Evolutionary conservation across 1,284 basidiomycete species (phyloP).

Genomic region (Pseudozyma thailandica): DNA sequence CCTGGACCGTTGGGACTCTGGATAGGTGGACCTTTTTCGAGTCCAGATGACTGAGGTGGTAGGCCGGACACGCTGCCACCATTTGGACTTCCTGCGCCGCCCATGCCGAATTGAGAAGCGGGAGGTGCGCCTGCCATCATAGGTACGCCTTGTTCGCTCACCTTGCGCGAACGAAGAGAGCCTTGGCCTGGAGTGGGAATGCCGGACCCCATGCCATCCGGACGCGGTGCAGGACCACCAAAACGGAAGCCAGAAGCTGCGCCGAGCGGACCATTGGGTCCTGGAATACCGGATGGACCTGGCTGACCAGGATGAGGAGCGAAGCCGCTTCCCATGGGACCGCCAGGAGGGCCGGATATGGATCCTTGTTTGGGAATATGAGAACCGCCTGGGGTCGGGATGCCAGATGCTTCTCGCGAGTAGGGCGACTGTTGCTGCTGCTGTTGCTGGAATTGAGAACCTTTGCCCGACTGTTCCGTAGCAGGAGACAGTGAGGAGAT

Average conservation of each 20-base stretch:
- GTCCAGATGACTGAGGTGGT: conserved; percentile 46
- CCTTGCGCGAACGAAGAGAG: conserved; percentile 45
- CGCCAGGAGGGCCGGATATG: conserved; percentile 36
- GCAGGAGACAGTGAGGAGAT: conserved; percentile 43
- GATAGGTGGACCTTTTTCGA: conserved; percentile 28
- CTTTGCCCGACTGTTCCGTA: conserved; percentile 30
- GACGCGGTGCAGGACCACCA: conserved; percentile 49
- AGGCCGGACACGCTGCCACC: conserved; percentile 43
- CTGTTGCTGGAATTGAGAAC: conserved; percentile 27
- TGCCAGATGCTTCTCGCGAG: conserved; percentile 21
- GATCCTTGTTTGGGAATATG: conserved; percentile 50
- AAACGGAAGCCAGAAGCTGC: conserved; percentile 59
- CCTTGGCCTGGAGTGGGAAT: conserved; percentile 49
- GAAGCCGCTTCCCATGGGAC: conserved; percentile 40
- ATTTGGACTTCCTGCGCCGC: conserved; percentile 22
- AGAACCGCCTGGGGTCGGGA: conserved; percentile 36
- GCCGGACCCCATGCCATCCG: conserved; percentile 42
- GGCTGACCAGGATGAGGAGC: conserved; percentile 21
- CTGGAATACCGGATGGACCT: conserved; percentile 35
- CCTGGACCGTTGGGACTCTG: conserved; percentile 12
- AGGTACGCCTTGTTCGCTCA: conserved; percentile 47
- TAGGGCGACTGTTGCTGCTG: conserved; percentile 39
- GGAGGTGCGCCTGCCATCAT: conserved; percentile 13
- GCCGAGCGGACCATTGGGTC: conserved; percentile 41
- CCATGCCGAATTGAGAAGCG: conserved; percentile 30